Evolutionary conservation across 2,329 filamentous ascomycete species (phyloP).

Genomic region (Bimuria novae-zelandiae): DNA sequence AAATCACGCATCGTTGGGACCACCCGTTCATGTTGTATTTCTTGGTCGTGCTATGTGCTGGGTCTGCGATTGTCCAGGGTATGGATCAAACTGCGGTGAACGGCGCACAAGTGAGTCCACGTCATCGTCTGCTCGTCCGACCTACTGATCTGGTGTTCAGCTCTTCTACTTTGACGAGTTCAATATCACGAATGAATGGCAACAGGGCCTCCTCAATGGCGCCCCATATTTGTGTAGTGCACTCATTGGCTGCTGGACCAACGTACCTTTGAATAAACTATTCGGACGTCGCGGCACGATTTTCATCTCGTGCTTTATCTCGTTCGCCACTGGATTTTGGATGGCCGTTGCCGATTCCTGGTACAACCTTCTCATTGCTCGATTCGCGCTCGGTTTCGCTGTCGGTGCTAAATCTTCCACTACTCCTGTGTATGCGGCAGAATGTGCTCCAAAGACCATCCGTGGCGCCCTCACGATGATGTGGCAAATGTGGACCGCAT

Average conservation of each 20-base stretch:
- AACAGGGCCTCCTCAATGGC: constrained; percentile 65
- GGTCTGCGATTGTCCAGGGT: constrained; percentile 71
- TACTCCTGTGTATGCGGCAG: constrained; percentile 76
- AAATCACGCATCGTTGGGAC: constrained; percentile 70
- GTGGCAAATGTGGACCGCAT: constrained; percentile 68
- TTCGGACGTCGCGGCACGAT: constrained; percentile 77
- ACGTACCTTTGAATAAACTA: constrained; percentile 70
- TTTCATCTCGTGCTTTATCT: constrained; percentile 74
- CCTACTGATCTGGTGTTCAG: no score
- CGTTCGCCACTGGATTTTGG: constrained; percentile 63
- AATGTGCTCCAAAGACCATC: constrained; percentile 70
- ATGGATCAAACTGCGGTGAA: constrained; percentile 44
- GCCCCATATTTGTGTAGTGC: constrained; percentile 70
- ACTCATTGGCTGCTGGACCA: constrained; percentile 73
- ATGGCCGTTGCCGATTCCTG: constrained; percentile 70
- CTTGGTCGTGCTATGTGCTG: constrained; percentile 68
- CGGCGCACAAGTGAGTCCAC: constrained; percentile 35
- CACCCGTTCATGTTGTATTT: constrained; percentile 69
- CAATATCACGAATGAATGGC: constrained; percentile 63
- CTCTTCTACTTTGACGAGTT: constrained; percentile 67
- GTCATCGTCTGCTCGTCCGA: no score
- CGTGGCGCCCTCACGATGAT: constrained; percentile 81
- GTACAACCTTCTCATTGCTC: constrained; percentile 71
- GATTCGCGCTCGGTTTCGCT: constrained; percentile 75
- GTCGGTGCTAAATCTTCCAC: constrained; percentile 77